Base-by-base conservation (phyloP, 1,284 basidiomycete species). In the Inonotus obliquus region DNA sequence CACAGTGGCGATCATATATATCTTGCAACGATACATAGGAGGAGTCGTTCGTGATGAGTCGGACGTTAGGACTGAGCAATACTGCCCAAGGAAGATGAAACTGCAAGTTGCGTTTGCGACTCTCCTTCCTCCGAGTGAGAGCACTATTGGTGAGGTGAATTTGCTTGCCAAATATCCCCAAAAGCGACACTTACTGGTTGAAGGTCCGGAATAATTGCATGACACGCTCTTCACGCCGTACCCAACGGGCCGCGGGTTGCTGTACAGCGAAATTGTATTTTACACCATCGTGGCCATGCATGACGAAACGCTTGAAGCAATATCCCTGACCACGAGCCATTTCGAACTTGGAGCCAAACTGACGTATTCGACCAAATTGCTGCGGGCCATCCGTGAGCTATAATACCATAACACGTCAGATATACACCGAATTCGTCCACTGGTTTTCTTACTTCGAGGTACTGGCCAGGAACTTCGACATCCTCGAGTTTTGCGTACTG, bases 401-500 rank as follows among this genome's bases (percentile, higher is more conserved):
- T 32, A 52, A 32, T 32, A 45, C 35, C 21, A 23, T 53, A 38
- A 59, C 52, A 44, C 13, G 27, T 57, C n/a, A 47, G 59, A 14
- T 21, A 44, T 25, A 19, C 27, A 59, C 49, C 38, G 44, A 17
- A 37, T 6, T 54, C 37, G 49, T 32, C n/a, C 25, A 14, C 38
- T 57, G 29, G 13, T 27, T 64, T 67, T 60, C 14, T 67, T 63
- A 92, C 94, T 83, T 96, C 92, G 0, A 96, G 91, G 70, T 99
- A 99, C 75, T 99, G 97, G 9, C 97, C 97, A 21, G 97, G 97
- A 60, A 99, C 87, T 73, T 99, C 97, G 56, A 99, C 94, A 67
- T 99, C 97, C 69, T 99, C 97, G 62, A 98, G 96, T 74, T 96
- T 98, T 71, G 89, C 89, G 74, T 98, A 96, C 69, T 99, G 96